A percentile compares a stretch with the other conserved stretches of the same genome.
Evolutionary conservation across 805 yeast genomes (phyloP).

Genomic region (Pichia sporocuriosa): DNA sequence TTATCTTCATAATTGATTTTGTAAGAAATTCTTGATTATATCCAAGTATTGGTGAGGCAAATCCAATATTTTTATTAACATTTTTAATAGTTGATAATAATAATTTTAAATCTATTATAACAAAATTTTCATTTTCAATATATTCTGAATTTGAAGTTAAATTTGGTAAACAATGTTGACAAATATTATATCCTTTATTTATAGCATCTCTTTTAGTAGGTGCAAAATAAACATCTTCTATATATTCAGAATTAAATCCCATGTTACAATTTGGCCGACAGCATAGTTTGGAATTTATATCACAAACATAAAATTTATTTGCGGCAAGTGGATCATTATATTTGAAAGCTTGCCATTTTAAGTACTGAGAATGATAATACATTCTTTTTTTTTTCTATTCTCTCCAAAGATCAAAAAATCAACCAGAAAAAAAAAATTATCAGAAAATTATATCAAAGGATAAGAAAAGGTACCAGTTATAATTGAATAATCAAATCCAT

Average conservation of each 20-base stretch:
- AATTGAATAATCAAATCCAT: too few species aligned
- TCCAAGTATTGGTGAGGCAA: slow-evolving; percentile 40
- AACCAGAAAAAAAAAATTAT: neutral
- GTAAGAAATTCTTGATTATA: neutral
- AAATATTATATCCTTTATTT: slow-evolving; percentile 40
- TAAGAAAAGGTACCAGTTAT: too few species aligned
- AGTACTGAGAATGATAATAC: slow-evolving; percentile 29
- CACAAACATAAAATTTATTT: slow-evolving; percentile 48
- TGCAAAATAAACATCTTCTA: slow-evolving; percentile 41
- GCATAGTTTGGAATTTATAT: slow-evolving; percentile 34
- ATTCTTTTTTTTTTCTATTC: neutral
- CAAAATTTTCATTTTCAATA: slow-evolving; percentile 22
- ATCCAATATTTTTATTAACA: slow-evolving; percentile 54
- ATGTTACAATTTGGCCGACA: slow-evolving; percentile 68
- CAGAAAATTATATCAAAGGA: neutral
- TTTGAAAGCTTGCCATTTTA: slow-evolving; percentile 59
- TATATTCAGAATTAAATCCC: slow-evolving; percentile 35
- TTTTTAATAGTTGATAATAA: slow-evolving; percentile 43
- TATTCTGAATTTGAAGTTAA: slow-evolving; percentile 16
- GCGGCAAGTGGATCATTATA: slow-evolving; percentile 63
- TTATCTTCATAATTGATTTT: slow-evolving; percentile 2
- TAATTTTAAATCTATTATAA: slow-evolving; percentile 40
- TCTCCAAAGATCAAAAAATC: neutral
- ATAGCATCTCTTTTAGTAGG: slow-evolving; percentile 37
- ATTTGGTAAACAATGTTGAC: slow-evolving; percentile 51